Percentiles rank a stretch among this genome's conserved stretches.
These are phyloP conservation scores for Malus sieversii DNA, from an alignment of 306 rosid genomes.

Conservation along the genomic window DNA sequence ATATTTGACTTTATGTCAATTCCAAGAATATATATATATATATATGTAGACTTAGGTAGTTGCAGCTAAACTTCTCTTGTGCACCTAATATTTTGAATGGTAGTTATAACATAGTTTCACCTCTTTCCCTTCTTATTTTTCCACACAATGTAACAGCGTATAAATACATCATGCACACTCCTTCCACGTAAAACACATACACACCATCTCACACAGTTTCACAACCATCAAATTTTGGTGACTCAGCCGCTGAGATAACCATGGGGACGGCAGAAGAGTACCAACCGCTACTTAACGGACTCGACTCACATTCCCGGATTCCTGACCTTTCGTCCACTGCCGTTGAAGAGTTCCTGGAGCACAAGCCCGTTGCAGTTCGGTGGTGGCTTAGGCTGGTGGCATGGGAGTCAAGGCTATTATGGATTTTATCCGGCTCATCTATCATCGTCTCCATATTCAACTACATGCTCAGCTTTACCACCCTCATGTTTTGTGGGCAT, in stretches of 20 bases:
- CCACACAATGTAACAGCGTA: no score
- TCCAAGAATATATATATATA: no score
- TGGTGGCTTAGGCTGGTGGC: slow-evolving; percentile 41
- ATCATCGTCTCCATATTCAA: slow-evolving; percentile 28
- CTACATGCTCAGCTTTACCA: slow-evolving; percentile 39
- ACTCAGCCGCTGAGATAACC: background rate
- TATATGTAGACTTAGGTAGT: no score
- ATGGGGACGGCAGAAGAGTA: background rate
- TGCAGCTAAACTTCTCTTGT: background rate
- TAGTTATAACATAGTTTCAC: background rate
- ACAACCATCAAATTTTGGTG: background rate
- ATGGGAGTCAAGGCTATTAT: slow-evolving; percentile 64
- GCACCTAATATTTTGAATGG: background rate
- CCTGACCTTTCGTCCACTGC: slow-evolving; percentile 27
- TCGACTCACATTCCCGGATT: slow-evolving; percentile 21
- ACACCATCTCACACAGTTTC: background rate
- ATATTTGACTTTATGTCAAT: no score
- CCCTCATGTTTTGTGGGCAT: slow-evolving; percentile 57
- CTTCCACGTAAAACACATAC: background rate
- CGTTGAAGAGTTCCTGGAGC: slow-evolving; percentile 36
- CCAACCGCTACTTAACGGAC: slow-evolving; percentile 3
- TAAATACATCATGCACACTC: background rate
- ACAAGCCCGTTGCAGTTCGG: slow-evolving; percentile 7
- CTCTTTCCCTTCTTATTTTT: background rate
- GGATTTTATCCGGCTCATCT: slow-evolving; percentile 38